Percentiles rank a stretch among this genome's conserved stretches.
Conservation (phyloP, 2,329 filamentous ascomycete genomes). For the Stachybotrys chlorohalonatus region DNA sequence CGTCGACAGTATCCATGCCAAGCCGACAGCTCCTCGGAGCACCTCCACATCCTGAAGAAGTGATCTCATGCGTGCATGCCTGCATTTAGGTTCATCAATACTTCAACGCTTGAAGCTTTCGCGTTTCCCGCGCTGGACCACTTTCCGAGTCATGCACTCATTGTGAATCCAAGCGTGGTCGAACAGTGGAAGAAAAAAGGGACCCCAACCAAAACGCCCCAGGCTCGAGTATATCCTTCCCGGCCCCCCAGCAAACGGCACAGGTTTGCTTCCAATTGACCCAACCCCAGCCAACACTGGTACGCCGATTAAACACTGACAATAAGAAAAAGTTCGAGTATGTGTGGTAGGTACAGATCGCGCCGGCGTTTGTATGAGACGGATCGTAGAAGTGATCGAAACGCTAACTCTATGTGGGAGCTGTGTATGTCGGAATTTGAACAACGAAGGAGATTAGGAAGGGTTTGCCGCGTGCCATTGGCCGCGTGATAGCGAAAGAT, state of each 20-base stretch:
- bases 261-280: neutral
- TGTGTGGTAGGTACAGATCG: conserved; percentile 17
- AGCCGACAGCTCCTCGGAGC: neutral
- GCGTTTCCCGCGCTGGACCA: neutral
- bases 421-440: conserved; percentile 12
- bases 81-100: neutral
- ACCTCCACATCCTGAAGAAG: neutral
- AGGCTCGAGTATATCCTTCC: neutral
- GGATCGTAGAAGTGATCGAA: conserved; percentile 12
- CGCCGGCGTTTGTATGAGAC: conserved; percentile 8
- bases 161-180: neutral
- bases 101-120: neutral
- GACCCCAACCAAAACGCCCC: conserved; percentile 1
- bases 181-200: conserved; percentile 3
- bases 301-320: conserved; percentile 1
- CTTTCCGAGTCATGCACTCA: neutral
- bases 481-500: conserved; percentile 15
- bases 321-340: conserved; percentile 2
- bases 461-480: conserved; percentile 8
- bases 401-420: conserved; percentile 25
- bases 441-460: conserved; percentile 14
- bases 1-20: neutral
- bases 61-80: neutral
- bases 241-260: neutral
- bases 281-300: neutral